Conservation (phyloP, 345 rosid genomes). For the Cardamine chenopodiifolia region DNA sequence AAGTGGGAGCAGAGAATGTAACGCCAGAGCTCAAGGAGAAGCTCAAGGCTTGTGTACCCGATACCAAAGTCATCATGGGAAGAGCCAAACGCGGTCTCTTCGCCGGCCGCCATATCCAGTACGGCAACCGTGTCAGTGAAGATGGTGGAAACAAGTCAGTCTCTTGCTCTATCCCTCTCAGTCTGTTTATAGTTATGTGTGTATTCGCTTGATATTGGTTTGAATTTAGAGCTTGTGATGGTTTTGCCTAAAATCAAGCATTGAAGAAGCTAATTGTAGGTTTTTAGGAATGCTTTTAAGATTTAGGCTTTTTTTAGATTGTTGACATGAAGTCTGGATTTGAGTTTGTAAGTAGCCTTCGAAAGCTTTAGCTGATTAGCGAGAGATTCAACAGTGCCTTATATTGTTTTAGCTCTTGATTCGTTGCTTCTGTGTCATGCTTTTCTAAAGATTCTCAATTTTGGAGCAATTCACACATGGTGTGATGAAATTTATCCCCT, state of each 20-base stretch:
- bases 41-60: slow-evolving; percentile 70
- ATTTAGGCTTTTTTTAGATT: neutral
- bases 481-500: neutral
- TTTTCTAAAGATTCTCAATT: neutral
- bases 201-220: neutral
- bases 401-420: neutral
- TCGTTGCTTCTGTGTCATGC: slow-evolving; percentile 4
- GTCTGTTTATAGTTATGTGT: neutral
- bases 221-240: neutral
- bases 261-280: neutral
- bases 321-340: neutral
- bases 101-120: slow-evolving; percentile 92
- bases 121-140: slow-evolving; percentile 87
- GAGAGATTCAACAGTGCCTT: neutral
- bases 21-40: slow-evolving; percentile 64
- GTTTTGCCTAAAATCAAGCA: neutral
- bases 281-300: neutral
- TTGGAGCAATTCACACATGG: neutral
- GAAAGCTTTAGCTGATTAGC: neutral
- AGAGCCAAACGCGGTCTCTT: slow-evolving; percentile 86
- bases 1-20: slow-evolving; percentile 65
- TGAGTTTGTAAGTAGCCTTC: neutral
- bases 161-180: neutral
- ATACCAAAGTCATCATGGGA: slow-evolving; percentile 71
- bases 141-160: slow-evolving; percentile 91